phyloP scores from a whole-genome alignment of 805 yeast species.

The Starmerella apis region DNA sequence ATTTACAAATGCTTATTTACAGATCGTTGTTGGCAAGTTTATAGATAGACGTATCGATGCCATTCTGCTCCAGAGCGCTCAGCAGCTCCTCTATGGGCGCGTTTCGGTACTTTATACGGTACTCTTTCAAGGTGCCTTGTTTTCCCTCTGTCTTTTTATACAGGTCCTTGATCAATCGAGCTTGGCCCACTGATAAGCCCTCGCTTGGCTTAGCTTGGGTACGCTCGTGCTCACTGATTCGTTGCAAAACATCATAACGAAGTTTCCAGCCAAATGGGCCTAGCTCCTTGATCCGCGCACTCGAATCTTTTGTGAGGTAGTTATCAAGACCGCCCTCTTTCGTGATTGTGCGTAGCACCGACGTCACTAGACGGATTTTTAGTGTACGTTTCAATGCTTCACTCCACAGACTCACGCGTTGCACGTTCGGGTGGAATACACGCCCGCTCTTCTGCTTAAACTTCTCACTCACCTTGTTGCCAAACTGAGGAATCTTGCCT shows the following conservation, averaged over 20 bases:
- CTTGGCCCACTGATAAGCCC: constrained; percentile 52
- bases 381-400: constrained; percentile 55
- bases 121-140: constrained; percentile 36
- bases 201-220: constrained; percentile 35
- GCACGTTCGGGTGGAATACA: constrained; percentile 72
- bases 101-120: constrained; percentile 38
- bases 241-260: constrained; percentile 39
- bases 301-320: constrained; percentile 73
- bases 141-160: constrained; percentile 3
- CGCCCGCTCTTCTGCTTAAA: constrained; percentile 57
- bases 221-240: constrained; percentile 26
- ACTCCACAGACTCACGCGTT: constrained; percentile 70
- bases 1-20: constrained; percentile 2
- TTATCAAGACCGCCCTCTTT: constrained; percentile 93
- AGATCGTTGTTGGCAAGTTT: neutral
- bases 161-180: constrained; percentile 42
- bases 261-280: constrained; percentile 90
- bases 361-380: constrained; percentile 56
- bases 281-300: constrained; percentile 83
- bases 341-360: constrained; percentile 74
- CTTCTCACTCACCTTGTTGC: constrained; percentile 69
- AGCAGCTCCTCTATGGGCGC: constrained; percentile 42
- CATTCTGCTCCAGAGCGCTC: constrained; percentile 37
- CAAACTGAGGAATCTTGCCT: constrained; percentile 68
- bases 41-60: constrained; percentile 27